Evolutionary conservation across 495 filamentous ascomycete species (phyloP).

Genomic region (Xylaria sp.): DNA sequence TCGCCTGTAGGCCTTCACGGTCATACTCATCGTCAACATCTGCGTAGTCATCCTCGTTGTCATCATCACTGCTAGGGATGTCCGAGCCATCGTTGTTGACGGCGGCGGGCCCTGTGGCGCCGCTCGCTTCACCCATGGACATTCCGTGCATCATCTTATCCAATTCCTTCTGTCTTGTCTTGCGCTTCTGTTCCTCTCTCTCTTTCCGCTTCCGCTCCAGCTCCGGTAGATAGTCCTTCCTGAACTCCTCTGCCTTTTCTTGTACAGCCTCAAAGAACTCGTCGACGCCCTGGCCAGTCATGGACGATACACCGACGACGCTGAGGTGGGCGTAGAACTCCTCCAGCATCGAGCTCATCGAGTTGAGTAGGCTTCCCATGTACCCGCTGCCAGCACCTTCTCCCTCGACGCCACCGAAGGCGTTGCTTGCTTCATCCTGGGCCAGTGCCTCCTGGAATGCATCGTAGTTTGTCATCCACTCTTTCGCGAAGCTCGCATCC

Average conservation of each 20-base stretch:
- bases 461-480: constrained; percentile 99
- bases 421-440: constrained; percentile 77
- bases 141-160: constrained; percentile 95
- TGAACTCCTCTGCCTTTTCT: constrained; percentile 88
- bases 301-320: constrained; percentile 90
- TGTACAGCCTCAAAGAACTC: constrained; percentile 91
- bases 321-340: constrained; percentile 95
- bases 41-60: constrained; percentile 55
- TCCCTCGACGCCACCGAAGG: constrained; percentile 78
- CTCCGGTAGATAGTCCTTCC: constrained; percentile 89
- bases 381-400: constrained; percentile 80
- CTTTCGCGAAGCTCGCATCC: constrained; percentile 88
- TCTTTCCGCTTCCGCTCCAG: constrained; percentile 79
- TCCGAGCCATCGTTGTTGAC: constrained; percentile 63
- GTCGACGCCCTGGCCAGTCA: constrained; percentile 89
- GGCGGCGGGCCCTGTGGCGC: constrained; percentile 38
- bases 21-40: constrained; percentile 57
- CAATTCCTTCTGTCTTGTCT: constrained; percentile 77
- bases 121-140: constrained; percentile 62
- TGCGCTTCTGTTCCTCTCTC: constrained; percentile 73
- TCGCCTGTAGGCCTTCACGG: constrained; percentile 64
- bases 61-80: constrained; percentile 50
- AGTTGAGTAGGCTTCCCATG: constrained; percentile 95
- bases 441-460: constrained; percentile 88
- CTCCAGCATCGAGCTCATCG: constrained; percentile 96